Percentiles rank a stretch among this genome's conserved stretches.
These are phyloP conservation scores for Pseudognaphalium luteoalbum DNA, from an alignment of 129 eudicot genomes.

Conservation along the genomic window DNA sequence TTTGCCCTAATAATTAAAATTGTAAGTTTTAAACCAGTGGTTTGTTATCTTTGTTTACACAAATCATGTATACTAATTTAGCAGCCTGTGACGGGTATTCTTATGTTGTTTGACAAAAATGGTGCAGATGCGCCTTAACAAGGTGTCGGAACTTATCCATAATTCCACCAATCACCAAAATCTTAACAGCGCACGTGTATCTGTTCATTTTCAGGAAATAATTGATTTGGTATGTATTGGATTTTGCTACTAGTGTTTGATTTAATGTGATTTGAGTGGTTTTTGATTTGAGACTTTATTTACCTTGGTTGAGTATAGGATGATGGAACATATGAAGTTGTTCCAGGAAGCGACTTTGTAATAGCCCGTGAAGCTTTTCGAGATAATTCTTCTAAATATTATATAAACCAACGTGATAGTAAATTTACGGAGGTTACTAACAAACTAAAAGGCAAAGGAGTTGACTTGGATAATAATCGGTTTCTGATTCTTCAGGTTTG, in stretches of 20 bases:
- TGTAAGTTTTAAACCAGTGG: no score
- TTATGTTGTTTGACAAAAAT: background rate
- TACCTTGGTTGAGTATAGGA: no score
- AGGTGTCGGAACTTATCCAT: constrained; percentile 97
- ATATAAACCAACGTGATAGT: constrained; percentile 66
- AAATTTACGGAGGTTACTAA: constrained; percentile 88
- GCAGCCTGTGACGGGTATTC: background rate
- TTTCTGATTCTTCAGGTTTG: constrained; percentile 95
- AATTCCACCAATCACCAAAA: constrained; percentile 58
- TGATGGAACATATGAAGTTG: no score
- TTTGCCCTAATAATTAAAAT: no score
- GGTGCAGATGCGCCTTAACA: constrained; percentile 93
- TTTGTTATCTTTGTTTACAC: background rate
- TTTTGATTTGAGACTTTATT: no score
- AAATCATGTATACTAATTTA: background rate
- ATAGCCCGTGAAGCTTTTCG: no score
- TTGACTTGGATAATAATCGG: constrained; percentile 94
- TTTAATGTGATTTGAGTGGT: no score
- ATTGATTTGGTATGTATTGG: no score
- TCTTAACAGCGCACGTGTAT: no score
- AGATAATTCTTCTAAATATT: constrained; percentile 66
- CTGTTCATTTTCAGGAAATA: no score
- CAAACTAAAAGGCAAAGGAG: constrained; percentile 85
- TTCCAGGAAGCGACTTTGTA: no score
- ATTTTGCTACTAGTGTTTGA: no score